Conservation (phyloP, 2,329 filamentous ascomycete genomes). For the Canariomyces notabilis region DNA sequence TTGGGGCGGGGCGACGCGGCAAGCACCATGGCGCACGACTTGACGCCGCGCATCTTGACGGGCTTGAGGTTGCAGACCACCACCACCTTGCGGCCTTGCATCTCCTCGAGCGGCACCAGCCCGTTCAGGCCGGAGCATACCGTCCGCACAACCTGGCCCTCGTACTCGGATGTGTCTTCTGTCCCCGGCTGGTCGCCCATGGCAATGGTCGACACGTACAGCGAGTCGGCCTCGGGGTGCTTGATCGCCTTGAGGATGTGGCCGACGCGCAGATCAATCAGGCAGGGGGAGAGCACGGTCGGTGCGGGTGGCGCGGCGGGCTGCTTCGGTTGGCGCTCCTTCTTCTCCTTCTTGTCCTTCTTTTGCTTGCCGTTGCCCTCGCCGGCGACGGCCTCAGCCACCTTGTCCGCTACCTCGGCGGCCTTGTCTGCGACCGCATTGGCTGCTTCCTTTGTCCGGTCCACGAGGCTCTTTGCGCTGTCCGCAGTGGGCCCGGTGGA, state of each 20-base stretch:
- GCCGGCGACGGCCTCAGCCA: slow-evolving; percentile 36
- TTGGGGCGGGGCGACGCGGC: slow-evolving; percentile 81
- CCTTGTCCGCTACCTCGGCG: slow-evolving; percentile 44
- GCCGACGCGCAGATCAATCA: slow-evolving; percentile 93
- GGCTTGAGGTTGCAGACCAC: slow-evolving; percentile 98
- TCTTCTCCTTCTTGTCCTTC: slow-evolving; percentile 95
- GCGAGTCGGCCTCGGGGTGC: slow-evolving; percentile 93
- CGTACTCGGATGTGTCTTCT: slow-evolving; percentile 86
- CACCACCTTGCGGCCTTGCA: slow-evolving; percentile 94
- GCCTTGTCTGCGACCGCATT: slow-evolving; percentile 48
- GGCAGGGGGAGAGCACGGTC: slow-evolving; percentile 71
- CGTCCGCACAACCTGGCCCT: slow-evolving; percentile 86
- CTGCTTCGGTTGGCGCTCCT: slow-evolving; percentile 77
- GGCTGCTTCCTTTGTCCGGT: slow-evolving; percentile 57
- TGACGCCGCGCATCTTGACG: slow-evolving; percentile 93
- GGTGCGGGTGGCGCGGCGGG: slow-evolving; percentile 65
- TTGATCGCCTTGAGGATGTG: slow-evolving; percentile 95
- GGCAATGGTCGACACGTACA: slow-evolving; percentile 92
- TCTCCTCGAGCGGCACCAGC: slow-evolving; percentile 84
- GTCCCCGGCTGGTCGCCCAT: slow-evolving; percentile 82
- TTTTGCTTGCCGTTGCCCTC: slow-evolving; percentile 45
- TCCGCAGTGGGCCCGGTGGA: slow-evolving; percentile 38
- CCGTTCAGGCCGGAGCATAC: slow-evolving; percentile 97
- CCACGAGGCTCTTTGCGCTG: slow-evolving; percentile 47
- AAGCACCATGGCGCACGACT: slow-evolving; percentile 81